Percentiles rank a stretch among this genome's conserved stretches.
Conservation (phyloP, 805 yeast species). For the Clavispora asparagi region DNA sequence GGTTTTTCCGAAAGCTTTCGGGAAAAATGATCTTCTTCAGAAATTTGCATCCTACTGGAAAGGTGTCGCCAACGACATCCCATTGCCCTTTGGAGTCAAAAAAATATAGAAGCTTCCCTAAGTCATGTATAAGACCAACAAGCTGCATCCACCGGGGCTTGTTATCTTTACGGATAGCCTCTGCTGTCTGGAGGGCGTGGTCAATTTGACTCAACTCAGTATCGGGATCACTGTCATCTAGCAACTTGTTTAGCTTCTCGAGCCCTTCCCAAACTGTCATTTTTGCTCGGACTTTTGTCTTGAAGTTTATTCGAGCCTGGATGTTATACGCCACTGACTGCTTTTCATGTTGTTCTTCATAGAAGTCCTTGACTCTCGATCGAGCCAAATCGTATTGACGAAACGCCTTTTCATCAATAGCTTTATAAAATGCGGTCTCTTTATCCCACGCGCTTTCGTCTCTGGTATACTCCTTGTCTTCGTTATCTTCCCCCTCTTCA, state of each 20-base stretch:
- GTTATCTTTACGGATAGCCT: conserved; percentile 61
- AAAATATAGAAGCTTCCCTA: conserved; percentile 64
- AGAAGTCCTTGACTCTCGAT: conserved; percentile 61
- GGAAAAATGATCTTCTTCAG: conserved; percentile 56
- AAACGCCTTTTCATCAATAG: conserved; percentile 39
- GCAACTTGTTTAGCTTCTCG: conserved; percentile 51
- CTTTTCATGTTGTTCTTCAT: conserved; percentile 61
- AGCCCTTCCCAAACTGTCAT: conserved; percentile 74
- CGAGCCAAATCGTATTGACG: conserved; percentile 67
- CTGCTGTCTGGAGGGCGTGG: conserved; percentile 73
- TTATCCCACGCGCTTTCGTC: conserved; percentile 16
- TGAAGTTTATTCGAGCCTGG: conserved; percentile 67
- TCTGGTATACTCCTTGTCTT: background rate
- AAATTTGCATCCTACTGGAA: conserved; percentile 68
- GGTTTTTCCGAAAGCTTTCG: conserved; percentile 55
- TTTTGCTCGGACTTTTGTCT: conserved; percentile 58
- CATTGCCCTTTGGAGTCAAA: conserved; percentile 72
- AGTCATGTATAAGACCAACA: conserved; percentile 67
- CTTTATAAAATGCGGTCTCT: conserved; percentile 25
- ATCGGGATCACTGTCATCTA: conserved; percentile 74
- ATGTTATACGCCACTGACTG: conserved; percentile 71
- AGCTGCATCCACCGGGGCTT: conserved; percentile 75
- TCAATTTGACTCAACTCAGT: conserved; percentile 71
- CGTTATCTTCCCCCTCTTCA: background rate
- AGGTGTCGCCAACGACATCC: conserved; percentile 79